A percentile compares a stretch with the other conserved stretches of the same genome.
These are phyloP conservation scores for Magnusiomyces sp. DNA, from an alignment of 1,139 yeast species.

Conservation along the genomic window DNA sequence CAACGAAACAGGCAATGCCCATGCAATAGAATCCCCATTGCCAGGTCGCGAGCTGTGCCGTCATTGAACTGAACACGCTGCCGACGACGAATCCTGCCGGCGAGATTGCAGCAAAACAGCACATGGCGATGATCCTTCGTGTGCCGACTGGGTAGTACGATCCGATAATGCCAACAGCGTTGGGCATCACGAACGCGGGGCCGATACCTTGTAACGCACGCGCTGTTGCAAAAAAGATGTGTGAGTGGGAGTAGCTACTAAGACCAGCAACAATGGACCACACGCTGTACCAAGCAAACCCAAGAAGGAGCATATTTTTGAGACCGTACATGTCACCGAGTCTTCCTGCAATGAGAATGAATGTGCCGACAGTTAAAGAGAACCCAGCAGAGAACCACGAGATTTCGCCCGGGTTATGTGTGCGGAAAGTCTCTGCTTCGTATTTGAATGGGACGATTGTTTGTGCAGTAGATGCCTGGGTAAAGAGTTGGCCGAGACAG, in stretches of 20 bases:
- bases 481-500: slow-evolving; percentile 40
- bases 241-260: slow-evolving; percentile 35
- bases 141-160: slow-evolving; percentile 41
- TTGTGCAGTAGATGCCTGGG: slow-evolving; percentile 45
- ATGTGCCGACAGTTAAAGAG: slow-evolving; percentile 53
- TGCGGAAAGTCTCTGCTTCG: slow-evolving; percentile 37
- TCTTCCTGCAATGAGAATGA: slow-evolving; percentile 52
- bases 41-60: slow-evolving; percentile 43
- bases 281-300: slow-evolving; percentile 41
- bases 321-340: slow-evolving; percentile 60
- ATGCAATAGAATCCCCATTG: slow-evolving; percentile 49
- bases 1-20: slow-evolving; percentile 33
- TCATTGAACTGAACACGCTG: slow-evolving; percentile 39
- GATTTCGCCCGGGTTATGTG: slow-evolving; percentile 35
- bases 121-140: slow-evolving; percentile 38
- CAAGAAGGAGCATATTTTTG: slow-evolving; percentile 40
- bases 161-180: slow-evolving; percentile 50
- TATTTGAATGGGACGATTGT: slow-evolving; percentile 36
- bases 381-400: slow-evolving; percentile 57
- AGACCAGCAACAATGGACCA: slow-evolving; percentile 48
- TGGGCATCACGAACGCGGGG: slow-evolving; percentile 49
- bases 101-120: slow-evolving; percentile 50
- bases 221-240: slow-evolving; percentile 41
- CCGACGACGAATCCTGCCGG: slow-evolving; percentile 52
- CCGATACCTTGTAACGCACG: slow-evolving; percentile 58